Evolutionary conservation across 495 filamentous ascomycete species (phyloP).

Genomic region (Copromyces sp.): DNA sequence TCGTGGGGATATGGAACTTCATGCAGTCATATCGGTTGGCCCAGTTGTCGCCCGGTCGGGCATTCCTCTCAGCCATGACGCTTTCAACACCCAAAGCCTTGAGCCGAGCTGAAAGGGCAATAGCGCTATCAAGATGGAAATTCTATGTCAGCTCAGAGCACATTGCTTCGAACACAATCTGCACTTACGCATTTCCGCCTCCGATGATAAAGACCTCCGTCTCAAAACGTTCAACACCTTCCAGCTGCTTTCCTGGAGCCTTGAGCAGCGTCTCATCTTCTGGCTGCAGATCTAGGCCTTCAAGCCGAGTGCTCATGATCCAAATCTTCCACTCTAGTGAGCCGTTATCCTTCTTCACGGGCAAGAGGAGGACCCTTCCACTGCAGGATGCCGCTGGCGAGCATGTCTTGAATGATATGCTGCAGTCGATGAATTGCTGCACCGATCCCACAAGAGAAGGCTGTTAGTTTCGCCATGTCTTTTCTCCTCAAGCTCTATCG

Average conservation of each 20-base stretch:
- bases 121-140: conserved; percentile 6
- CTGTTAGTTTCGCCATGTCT: neutral
- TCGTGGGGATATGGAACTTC: conserved; percentile 22
- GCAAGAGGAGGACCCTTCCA: conserved; percentile 21
- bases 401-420: conserved; percentile 17
- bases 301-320: conserved; percentile 22
- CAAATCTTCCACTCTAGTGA: conserved; percentile 25
- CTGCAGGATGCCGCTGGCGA: conserved; percentile 13
- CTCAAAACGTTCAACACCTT: conserved; percentile 10
- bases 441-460: no score
- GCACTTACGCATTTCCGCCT: conserved; percentile 23
- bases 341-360: conserved; percentile 1
- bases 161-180: no score
- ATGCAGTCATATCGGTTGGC: conserved; percentile 23
- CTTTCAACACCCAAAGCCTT: conserved; percentile 25
- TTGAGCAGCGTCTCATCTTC: conserved; percentile 20
- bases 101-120: conserved; percentile 21
- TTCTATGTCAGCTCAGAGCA: neutral
- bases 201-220: conserved; percentile 29
- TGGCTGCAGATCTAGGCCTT: conserved; percentile 14
- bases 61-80: conserved; percentile 23
- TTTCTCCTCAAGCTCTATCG: neutral
- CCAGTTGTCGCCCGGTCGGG: conserved; percentile 27
- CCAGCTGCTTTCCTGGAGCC: conserved; percentile 9
- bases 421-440: conserved; percentile 20